These are phyloP conservation scores for Geranomyces variabilis DNA, from an alignment of 192 early-diverging fungal species.

Conservation along the genomic window DNA sequence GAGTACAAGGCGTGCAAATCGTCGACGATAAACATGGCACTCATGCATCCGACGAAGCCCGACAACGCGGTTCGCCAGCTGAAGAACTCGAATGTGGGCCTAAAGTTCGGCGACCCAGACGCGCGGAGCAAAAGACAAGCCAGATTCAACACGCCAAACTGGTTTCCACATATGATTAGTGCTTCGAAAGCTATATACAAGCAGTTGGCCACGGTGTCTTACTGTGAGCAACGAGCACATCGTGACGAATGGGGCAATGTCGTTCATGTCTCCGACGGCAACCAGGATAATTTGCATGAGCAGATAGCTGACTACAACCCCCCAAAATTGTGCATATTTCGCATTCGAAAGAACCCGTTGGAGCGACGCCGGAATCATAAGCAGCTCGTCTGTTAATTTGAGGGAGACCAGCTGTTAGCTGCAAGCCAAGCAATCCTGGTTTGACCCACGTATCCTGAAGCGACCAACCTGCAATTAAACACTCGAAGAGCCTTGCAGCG, in stretches of 20 bases:
- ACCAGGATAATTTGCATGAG: constrained; percentile 21
- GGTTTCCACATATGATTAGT: too few relatives aligned
- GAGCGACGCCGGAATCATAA: constrained; percentile 7
- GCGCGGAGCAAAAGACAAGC: constrained; percentile 27
- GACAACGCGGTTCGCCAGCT: constrained; percentile 25
- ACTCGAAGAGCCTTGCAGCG: constrained; percentile 27
- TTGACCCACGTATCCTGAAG: too few relatives aligned
- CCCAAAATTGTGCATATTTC: constrained; percentile 7
- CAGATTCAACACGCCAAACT: constrained; percentile 31
- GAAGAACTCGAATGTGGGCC: constrained; percentile 27
- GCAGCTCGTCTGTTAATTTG: constrained; percentile 25
- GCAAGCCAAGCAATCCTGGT: not conserved
- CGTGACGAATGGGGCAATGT: constrained; percentile 31
- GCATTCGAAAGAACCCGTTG: not conserved
- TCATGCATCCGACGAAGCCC: constrained; percentile 24
- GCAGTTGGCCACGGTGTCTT: too few relatives aligned
- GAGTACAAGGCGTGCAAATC: constrained; percentile 28
- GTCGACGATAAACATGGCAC: constrained; percentile 31
- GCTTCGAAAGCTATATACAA: not conserved
- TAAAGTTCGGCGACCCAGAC: constrained; percentile 29
- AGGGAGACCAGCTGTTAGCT: too few relatives aligned
- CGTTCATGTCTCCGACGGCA: constrained; percentile 23
- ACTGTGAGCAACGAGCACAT: constrained; percentile 33
- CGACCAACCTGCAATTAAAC: constrained; percentile 7
- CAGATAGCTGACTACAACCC: constrained; percentile 10